Evolutionary conservation across 164 flowering plant species (phyloP).

Genomic region (Liquidambar formosana): DNA sequence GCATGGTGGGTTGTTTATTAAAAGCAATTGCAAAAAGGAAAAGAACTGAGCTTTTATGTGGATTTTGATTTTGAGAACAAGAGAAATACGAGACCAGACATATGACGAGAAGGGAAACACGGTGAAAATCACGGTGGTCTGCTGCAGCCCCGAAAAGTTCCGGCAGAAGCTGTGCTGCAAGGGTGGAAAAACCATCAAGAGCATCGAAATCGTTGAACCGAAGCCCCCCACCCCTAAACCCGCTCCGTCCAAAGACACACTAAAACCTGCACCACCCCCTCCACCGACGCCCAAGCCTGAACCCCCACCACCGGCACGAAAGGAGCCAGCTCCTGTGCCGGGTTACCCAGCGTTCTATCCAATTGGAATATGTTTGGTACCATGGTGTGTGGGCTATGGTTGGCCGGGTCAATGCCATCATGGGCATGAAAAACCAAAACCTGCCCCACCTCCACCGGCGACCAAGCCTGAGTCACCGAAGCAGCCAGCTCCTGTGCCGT

Average conservation of each 20-base stretch:
- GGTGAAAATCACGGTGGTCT: slow-evolving; percentile 49
- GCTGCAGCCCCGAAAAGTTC: slow-evolving; percentile 57
- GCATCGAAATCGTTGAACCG: slow-evolving; percentile 49
- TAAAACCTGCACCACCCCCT: slow-evolving; percentile 1
- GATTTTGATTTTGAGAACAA: slow-evolving; percentile 21
- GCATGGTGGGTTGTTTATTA: too few relatives aligned
- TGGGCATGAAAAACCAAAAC: not conserved
- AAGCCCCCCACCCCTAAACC: slow-evolving; percentile 6
- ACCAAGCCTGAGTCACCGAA: not conserved
- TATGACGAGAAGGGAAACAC: slow-evolving; percentile 53
- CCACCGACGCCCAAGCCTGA: not conserved
- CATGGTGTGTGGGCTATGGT: too few relatives aligned
- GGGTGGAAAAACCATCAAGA: slow-evolving; percentile 42
- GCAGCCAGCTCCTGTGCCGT: slow-evolving; percentile 1
- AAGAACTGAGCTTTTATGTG: not conserved
- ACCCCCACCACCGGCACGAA: not conserved
- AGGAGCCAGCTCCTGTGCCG: slow-evolving; percentile 1
- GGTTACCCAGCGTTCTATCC: not conserved
- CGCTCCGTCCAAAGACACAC: not conserved
- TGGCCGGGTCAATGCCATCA: too few relatives aligned
- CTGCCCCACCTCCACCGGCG: slow-evolving; percentile 2
- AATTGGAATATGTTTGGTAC: too few relatives aligned
- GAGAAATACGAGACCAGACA: slow-evolving; percentile 61
- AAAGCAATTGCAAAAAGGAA: not conserved
- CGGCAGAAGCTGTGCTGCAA: slow-evolving; percentile 48